Evolutionary conservation across 495 filamentous ascomycete species (phyloP), one percentile per base, ranked within the genome.

Genomic region (Gamarada debralockiae): DNA sequence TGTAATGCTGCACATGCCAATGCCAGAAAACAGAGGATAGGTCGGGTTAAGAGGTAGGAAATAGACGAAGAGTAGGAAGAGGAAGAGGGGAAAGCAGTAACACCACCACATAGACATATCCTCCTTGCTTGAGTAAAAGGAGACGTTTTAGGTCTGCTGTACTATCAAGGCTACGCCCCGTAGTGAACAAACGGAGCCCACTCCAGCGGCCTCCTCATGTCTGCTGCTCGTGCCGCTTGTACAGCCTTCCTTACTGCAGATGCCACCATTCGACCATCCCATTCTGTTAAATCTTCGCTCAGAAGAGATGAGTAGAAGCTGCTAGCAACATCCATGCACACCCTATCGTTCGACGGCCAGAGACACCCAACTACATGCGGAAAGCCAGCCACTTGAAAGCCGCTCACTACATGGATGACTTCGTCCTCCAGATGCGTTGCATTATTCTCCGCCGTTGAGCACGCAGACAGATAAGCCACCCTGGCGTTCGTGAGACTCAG

Each of bases 381-480:
- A 44, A 69, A 70, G 13, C 69, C 69, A 7, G 60, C 65, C 6
- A 67, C 43, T 56, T 70, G 65, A 36, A 65, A 70, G 1, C 45
- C 61, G 53, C 60, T 68, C 0, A 52, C 59, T 17, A 72, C 22
- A 57, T 70, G 69, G 14, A 70, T 36, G 1, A 21, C 56, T 48
- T 72, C 65, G 31, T 72, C 67, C 1, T 34, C n/a, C 7, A 69
- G 51, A 0, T 22, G 12, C 1, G 37, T 21, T 0, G 25, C 44
- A 7, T 48, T 9, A 34, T 63, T 67, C 2, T 53, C 48, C 2
- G 63, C 66, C 0, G 66, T 69, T 0, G 56, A 61, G 33, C 67
- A 72, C 2, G 71, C 68, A 1, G 71, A 71, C 8, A 73, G 61
- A 27, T 51, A 57, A 2, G 54, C 48, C 5, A 57, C 9, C 39